These are phyloP conservation scores for Tricholoma saponaceum DNA, from an alignment of 768 basidiomycete species.

Conservation along the genomic window DNA sequence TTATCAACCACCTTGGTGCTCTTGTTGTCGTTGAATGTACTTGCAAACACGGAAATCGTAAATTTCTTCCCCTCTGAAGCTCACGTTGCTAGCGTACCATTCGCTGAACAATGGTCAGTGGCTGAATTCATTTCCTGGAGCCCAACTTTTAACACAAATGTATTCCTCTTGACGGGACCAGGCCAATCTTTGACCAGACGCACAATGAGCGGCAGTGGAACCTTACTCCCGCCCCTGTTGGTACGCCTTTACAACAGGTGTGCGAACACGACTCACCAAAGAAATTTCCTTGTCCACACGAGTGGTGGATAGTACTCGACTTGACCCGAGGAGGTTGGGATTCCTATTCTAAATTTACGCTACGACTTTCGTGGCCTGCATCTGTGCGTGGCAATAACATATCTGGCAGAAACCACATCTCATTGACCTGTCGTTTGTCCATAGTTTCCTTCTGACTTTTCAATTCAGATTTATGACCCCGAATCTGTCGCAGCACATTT, in stretches of 20 bases:
- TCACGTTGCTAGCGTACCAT: constrained; percentile 14
- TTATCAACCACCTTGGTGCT: constrained; percentile 2
- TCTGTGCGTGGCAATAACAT: constrained; percentile 35
- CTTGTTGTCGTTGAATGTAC: constrained; percentile 11
- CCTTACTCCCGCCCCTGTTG: constrained; percentile 38
- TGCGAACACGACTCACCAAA: constrained; percentile 27
- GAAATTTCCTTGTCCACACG: constrained; percentile 30
- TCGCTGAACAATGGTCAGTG: constrained; percentile 26
- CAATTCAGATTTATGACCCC: constrained; percentile 34
- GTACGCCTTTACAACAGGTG: constrained; percentile 30
- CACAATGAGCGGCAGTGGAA: constrained; percentile 31
- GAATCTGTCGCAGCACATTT: constrained; percentile 18
- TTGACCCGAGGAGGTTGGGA: constrained; percentile 38
- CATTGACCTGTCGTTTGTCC: not conserved
- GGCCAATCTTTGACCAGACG: constrained; percentile 34
- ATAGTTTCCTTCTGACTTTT: constrained; percentile 44
- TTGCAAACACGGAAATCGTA: constrained; percentile 65
- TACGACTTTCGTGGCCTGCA: constrained; percentile 54
- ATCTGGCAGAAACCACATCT: not conserved
- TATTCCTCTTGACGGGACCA: constrained; percentile 13
- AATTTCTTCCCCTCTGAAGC: constrained; percentile 41
- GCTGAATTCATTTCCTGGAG: not conserved
- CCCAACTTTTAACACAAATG: not conserved
- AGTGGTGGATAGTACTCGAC: constrained; percentile 46
- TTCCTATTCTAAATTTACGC: constrained; percentile 40